Evolutionary conservation across 495 filamentous ascomycete species (phyloP).

Genomic region (Physcia stellaris): DNA sequence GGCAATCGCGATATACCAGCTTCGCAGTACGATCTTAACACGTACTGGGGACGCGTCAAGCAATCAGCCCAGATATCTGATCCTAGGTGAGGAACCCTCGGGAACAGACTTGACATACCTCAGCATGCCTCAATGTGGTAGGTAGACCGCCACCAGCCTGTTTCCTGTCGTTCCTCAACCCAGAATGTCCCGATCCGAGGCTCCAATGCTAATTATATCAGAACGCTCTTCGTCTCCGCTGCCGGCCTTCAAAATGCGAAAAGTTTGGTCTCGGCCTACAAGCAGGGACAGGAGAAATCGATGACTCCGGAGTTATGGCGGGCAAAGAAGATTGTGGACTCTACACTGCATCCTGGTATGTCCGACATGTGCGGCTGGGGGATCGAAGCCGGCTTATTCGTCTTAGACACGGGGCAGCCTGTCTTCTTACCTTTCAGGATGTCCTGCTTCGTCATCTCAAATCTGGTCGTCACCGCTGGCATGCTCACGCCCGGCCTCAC

Average conservation of each 20-base stretch:
- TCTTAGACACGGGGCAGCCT: slow-evolving; percentile 70
- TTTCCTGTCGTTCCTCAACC: neutral
- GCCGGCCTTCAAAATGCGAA: slow-evolving; percentile 75
- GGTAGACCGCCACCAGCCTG: slow-evolving; percentile 10
- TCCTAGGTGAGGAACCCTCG: slow-evolving; percentile 71
- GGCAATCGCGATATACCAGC: slow-evolving; percentile 73
- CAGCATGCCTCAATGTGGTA: slow-evolving; percentile 14
- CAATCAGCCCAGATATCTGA: slow-evolving; percentile 86
- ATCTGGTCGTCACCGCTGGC: slow-evolving; percentile 90
- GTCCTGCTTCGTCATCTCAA: slow-evolving; percentile 89
- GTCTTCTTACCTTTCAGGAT: slow-evolving; percentile 94
- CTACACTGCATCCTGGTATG: slow-evolving; percentile 82
- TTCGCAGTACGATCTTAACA: slow-evolving; percentile 82
- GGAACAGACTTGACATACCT: slow-evolving; percentile 11
- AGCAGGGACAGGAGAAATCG: slow-evolving; percentile 52
- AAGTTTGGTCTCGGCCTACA: slow-evolving; percentile 61
- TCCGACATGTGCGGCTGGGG: neutral
- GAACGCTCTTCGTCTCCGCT: slow-evolving; percentile 65
- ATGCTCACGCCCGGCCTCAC: slow-evolving; percentile 84
- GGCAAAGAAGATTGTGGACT: slow-evolving; percentile 94
- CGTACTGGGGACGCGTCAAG: slow-evolving; percentile 88
- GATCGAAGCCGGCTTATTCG: neutral
- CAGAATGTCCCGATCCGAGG: neutral
- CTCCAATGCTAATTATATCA: no score
- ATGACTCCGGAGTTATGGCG: slow-evolving; percentile 90